Evolutionary conservation across 805 yeast species (phyloP).

Genomic region (Tetrapisispora fleetii): DNA sequence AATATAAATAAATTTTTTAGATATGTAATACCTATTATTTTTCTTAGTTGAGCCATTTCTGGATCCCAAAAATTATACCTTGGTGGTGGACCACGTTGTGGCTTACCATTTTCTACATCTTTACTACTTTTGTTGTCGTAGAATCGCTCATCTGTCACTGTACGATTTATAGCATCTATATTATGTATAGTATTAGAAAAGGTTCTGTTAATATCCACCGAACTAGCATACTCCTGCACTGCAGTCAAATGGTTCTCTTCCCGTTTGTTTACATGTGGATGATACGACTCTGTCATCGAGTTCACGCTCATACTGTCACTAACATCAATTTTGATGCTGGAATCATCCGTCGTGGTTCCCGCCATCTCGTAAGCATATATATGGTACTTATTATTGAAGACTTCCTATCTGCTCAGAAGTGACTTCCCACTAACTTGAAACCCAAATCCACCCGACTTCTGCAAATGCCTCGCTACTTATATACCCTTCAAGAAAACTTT

Average conservation of each 20-base stretch:
- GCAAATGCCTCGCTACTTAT: too few relatives aligned
- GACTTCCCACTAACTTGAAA: too few relatives aligned
- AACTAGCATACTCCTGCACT: background rate
- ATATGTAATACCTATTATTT: background rate
- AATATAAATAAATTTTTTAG: slow-evolving; percentile 7
- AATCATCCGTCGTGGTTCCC: too few relatives aligned
- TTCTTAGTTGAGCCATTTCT: background rate
- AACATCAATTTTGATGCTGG: background rate
- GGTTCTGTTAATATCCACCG: background rate
- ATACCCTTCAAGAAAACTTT: too few relatives aligned
- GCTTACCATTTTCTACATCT: background rate
- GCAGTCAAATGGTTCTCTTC: background rate
- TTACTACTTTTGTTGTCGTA: background rate
- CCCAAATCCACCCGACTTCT: too few relatives aligned
- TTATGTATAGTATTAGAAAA: background rate
- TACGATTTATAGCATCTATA: background rate
- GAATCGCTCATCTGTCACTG: background rate
- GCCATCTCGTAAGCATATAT: too few relatives aligned
- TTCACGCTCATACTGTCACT: background rate
- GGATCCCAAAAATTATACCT: slow-evolving; percentile 1
- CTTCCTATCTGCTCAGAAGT: too few relatives aligned
- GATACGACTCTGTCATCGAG: background rate
- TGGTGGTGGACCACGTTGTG: background rate
- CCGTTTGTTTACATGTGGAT: too few relatives aligned
- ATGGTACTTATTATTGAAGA: too few relatives aligned